phyloP scores from a whole-genome alignment of 1,284 basidiomycete genomes.

The Cutaneotrichosporon cyanovorans region DNA sequence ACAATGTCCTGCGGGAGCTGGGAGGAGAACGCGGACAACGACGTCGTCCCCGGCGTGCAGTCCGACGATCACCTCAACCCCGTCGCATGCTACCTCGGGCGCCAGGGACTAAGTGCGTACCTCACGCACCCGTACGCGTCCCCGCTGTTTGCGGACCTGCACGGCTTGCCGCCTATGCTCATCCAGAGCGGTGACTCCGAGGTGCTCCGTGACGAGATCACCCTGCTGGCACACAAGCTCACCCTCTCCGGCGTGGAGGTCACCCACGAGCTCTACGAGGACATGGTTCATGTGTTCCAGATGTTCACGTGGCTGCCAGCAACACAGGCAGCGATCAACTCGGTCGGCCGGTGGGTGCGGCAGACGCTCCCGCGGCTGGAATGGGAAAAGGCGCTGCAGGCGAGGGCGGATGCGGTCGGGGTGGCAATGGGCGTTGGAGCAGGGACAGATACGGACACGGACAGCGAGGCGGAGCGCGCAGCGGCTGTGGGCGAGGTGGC shows the following conservation, averaged over 20 bases:
- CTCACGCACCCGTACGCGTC: conserved; percentile 94
- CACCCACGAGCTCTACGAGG: conserved; percentile 86
- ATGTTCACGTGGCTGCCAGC: conserved; percentile 73
- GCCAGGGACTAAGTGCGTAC: conserved; percentile 65
- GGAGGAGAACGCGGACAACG: conserved; percentile 81
- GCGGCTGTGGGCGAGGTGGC: no score
- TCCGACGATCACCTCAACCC: conserved; percentile 86
- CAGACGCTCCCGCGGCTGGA: conserved; percentile 60
- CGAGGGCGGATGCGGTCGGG: conserved; percentile 1
- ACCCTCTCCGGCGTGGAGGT: conserved; percentile 78
- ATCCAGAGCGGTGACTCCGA: conserved; percentile 93
- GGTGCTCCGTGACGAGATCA: conserved; percentile 85
- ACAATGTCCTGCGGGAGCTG: conserved; percentile 96
- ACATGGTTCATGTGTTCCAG: conserved; percentile 88
- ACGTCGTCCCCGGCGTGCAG: conserved; percentile 67
- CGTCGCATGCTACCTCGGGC: conserved; percentile 84
- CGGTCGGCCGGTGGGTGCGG: conserved; percentile 55
- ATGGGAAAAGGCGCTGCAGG: conserved; percentile 19
- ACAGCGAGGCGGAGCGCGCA: conserved; percentile 1
- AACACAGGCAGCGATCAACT: conserved; percentile 60
- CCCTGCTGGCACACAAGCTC: conserved; percentile 90
- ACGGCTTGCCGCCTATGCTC: conserved; percentile 77
- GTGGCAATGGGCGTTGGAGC: background rate
- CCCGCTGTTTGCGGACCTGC: conserved; percentile 88
- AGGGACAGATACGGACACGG: background rate